Base-by-base conservation (phyloP, 805 yeast genomes). In the Starmerella cellae region DNA sequence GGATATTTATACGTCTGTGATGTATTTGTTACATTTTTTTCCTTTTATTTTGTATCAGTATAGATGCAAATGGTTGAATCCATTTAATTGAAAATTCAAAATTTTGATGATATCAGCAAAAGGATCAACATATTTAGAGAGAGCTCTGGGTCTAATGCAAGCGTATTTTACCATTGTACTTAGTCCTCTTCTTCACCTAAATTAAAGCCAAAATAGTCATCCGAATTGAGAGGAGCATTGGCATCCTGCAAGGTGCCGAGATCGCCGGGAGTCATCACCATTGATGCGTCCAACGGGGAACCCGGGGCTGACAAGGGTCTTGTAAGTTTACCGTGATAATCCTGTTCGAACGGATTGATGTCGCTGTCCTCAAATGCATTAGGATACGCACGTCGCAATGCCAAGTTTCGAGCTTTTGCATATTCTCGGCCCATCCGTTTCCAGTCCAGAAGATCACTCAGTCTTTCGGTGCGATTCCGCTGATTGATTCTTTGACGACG, bases 221-320 rank as follows among this genome's bases (percentile, higher is more conserved):
- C 84, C 29, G 79, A 77, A 50, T 68, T 67, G 45, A 77, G 65
- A 2, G 74, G 68, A 55, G 82, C 82, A 44, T 75, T 75, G 30
- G 83, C 82, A 59, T 88, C 98, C 60, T 87, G 96, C 55, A 91
- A 69, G 3, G 95, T 79, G n/a, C 97, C 98, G 49, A 88, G 71
- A 60, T 88, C 98, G 31, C 98, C 98, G 0, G 98, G 98, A 2
- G 98, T 88, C 95, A 85, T 88, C 53, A 78, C 66, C 16, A 81
- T 77, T 13, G 75, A 61, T 1, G 77, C 62, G 50, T 73, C 83
- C 44, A 87, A 69, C 47, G 98, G 97, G 5, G 96, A 87, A 2
- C 96, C 97, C 1, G 97, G 97, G n/a, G 83, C 96, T 47, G 94
- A 80, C 50, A 88, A 68, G 16, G 97, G 97, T 57, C 95, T 73